Percentiles rank a stretch among this genome's conserved stretches.
Evolutionary conservation across 2,329 filamentous ascomycete genomes (phyloP).

Genomic region (Pseudocercospora pini-densiflorae): DNA sequence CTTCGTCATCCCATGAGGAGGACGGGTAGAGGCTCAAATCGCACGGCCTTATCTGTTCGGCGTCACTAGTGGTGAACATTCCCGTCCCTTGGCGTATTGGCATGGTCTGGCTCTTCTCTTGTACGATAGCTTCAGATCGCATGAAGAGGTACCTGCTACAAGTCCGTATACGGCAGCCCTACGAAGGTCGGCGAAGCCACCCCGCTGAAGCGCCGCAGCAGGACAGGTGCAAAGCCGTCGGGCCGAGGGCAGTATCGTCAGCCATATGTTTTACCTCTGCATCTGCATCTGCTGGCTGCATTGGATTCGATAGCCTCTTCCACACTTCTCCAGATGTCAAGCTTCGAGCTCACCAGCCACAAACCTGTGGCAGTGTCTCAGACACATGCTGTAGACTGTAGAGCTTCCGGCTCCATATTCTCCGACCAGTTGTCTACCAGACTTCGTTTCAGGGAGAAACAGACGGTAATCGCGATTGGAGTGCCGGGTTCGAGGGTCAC

Average conservation of each 20-base stretch:
- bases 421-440: constrained; percentile 3
- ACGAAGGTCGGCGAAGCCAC: background rate
- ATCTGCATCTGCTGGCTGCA: constrained; percentile 14
- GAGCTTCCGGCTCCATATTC: constrained; percentile 6
- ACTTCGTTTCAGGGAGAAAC: constrained; percentile 4
- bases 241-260: constrained; percentile 7
- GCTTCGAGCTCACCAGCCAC: constrained; percentile 6
- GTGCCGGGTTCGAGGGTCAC: background rate
- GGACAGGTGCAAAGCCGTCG: background rate
- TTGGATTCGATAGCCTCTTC: constrained; percentile 16
- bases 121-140: background rate
- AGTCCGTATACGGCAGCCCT: constrained; percentile 1
- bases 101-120: background rate
- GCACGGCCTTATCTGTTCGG: constrained; percentile 5
- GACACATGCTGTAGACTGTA: background rate
- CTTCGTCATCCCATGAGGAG: background rate
- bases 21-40: background rate
- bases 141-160: background rate
- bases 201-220: background rate
- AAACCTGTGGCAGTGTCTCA: constrained; percentile 4
- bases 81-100: background rate
- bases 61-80: background rate
- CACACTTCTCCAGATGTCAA: background rate
- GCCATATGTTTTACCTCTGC: constrained; percentile 15
- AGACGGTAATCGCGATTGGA: constrained; percentile 12